Percentiles rank a stretch among this genome's conserved stretches.
Evolutionary conservation across 1,284 basidiomycete species (phyloP).

Genomic region (Tilletia indica): DNA sequence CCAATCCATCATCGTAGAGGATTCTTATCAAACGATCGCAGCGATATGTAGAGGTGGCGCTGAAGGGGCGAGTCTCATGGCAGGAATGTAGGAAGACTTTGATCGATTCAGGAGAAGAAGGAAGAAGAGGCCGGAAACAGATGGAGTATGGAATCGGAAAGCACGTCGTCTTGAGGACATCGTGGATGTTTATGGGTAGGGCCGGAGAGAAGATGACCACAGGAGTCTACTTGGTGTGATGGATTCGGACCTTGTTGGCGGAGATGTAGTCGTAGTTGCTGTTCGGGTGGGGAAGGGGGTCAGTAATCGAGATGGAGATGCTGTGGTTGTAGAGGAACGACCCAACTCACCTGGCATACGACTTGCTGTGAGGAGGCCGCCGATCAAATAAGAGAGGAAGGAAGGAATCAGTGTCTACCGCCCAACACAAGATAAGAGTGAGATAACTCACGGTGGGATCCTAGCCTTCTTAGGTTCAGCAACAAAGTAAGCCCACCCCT

Average conservation of each 20-base stretch:
- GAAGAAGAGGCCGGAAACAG: not conserved
- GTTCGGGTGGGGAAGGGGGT: not conserved
- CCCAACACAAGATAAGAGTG: not conserved
- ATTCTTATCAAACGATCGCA: not conserved
- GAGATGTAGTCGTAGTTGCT: conserved; percentile 78
- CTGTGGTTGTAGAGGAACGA: not conserved
- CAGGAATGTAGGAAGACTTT: not conserved
- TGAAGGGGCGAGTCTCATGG: not conserved
- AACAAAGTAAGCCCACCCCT: conserved; percentile 55
- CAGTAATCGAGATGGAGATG: not conserved
- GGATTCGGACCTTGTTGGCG: conserved; percentile 70
- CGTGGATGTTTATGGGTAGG: too few relatives aligned
- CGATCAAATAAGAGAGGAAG: not conserved
- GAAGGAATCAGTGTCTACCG: not conserved
- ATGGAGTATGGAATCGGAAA: too few relatives aligned
- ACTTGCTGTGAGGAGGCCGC: not conserved
- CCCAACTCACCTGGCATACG: not conserved
- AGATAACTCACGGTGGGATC: conserved; percentile 47
- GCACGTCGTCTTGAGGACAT: too few relatives aligned
- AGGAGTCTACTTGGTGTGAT: conserved; percentile 76
- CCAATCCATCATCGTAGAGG: not conserved
- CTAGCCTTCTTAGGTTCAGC: conserved; percentile 57
- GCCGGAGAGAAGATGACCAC: too few relatives aligned
- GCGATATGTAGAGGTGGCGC: too few relatives aligned
- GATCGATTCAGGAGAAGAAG: not conserved